Evolutionary conservation across 2,329 filamentous ascomycete species (phyloP), one percentile per base, ranked within the genome.

Genomic region (Chalara sp.): DNA sequence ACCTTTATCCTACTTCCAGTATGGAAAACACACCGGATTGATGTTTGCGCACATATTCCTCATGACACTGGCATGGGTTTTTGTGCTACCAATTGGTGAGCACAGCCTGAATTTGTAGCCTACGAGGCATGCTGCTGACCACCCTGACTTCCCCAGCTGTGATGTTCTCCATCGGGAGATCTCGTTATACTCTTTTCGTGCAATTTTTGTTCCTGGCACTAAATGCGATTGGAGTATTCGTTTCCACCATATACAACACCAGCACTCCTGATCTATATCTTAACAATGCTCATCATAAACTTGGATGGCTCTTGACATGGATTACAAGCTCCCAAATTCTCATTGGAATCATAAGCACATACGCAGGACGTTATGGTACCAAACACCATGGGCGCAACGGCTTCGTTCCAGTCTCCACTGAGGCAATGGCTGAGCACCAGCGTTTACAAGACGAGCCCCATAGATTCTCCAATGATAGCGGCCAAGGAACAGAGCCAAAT

Each of bases 261-360:
- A 82, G 79, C 56, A 95, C 89, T 0, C 89, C 90, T 1, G 88
- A 96, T 63, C 72, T 96, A 42, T 96, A 96, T 65, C 83, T 83
- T 32, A 84, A 87, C 64, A 95, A 95, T 64, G 80, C 86, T n/a
- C 91, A 96, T 67, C 84, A 90, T 71, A 90, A 87, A 67, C 77
- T 92, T 44, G 90, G 90, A 49, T 97, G 92, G 92, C 75, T 88
- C 41, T 76, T 86, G 32, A 92, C 86, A 3, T 86, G 81, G 74
- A 73, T 91, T 4, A 75, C 87, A 8, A 76, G 75, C 48, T 81
- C 78, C 0, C 92, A 96, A 70, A 76, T 86, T 12, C 61, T 86
- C 39, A 72, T 95, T 47, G 60, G 60, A 13, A 39, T 65, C 8
- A 53, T 66, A n/a, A 54, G 49, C 39, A 48, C 57, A 42, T 65